Base-by-base conservation (phyloP, 306 rosid species). In the Quillaja saponaria region DNA sequence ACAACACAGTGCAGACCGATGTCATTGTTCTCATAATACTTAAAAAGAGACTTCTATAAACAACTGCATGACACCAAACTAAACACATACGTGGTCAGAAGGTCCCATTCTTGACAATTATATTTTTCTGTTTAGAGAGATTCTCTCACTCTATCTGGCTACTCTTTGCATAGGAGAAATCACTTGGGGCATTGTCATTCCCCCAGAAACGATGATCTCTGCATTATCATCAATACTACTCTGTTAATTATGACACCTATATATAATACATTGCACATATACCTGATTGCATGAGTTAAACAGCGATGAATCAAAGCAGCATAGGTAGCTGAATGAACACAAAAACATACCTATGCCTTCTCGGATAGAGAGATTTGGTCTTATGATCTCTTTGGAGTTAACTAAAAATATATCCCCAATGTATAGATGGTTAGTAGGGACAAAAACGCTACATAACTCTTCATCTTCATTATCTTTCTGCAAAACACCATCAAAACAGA, bases 201-300 rank as follows among this genome's bases (percentile, higher is more conserved):
- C 97, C 55, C 95, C 97, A 12, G 97, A 90, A 76, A 90, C 91
- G 16, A 90, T 86, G 39, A 90, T 86, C 78, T 90, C 97, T 90
- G 95, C 81, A 78, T 11, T 59, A 49, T 18, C 59, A 62, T 42
- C 31, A 48, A 20, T 18, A 34, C 11, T 12, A 51, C 6, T 13
- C 31, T 6, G 20, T 53, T 18, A 53, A 16, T 13, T 17, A 28
- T 53, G 0, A 13, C 19, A 53, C 8, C 14, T 31, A 25, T 53
- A 38, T 53, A 53, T 7, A 47, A 53, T 7, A 47, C 9, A 48
- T 20, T 18, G 15, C 53, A 48, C 11, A 15, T 20, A 48, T 48
- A 8, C 13, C 28, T 48, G 17, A n/a, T n/a, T n/a, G n/a, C n/a
- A n/a, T n/a, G 19, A 48, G 6, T 28, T 52, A 35, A 35, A 12